Percentiles rank a stretch among this genome's conserved stretches.
Evolutionary conservation across 108 stramenopile genomes (phyloP).

Genomic region (Craspedostauros australis): DNA sequence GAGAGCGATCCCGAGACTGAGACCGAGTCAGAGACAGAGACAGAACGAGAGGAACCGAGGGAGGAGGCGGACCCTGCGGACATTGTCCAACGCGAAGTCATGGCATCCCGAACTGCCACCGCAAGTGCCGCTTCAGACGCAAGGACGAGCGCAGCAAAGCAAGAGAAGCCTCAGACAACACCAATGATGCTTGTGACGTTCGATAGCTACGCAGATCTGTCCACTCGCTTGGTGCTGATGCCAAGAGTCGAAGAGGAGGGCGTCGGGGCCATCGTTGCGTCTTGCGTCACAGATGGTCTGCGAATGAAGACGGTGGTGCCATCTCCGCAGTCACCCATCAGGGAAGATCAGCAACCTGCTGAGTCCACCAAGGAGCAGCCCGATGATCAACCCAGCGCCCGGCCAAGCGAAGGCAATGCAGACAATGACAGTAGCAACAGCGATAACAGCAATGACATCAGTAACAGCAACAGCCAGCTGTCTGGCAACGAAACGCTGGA

Average conservation of each 20-base stretch:
- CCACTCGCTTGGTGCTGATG: conserved; percentile 29
- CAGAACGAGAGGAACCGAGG: not conserved
- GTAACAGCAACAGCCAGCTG: not conserved
- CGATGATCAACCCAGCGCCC: not conserved
- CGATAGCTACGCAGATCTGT: conserved; percentile 26
- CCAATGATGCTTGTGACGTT: conserved; percentile 7
- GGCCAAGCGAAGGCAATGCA: not conserved
- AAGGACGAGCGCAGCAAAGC: not conserved
- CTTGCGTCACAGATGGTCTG: not conserved
- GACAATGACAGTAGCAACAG: conserved; percentile 6
- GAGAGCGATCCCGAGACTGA: not conserved
- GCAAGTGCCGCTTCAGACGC: not conserved
- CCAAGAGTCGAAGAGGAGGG: conserved; percentile 33
- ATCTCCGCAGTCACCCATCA: not conserved
- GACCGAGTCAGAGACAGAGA: not conserved
- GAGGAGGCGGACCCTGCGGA: not conserved
- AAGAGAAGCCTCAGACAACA: not conserved
- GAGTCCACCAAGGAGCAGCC: not conserved
- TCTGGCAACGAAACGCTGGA: not conserved
- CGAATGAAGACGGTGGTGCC: conserved; percentile 6
- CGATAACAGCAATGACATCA: conserved; percentile 4
- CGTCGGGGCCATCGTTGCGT: conserved; percentile 20
- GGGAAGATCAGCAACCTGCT: not conserved
- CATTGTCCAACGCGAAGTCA: not conserved
- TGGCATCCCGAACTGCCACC: not conserved